Evolutionary conservation across 1,139 yeast genomes (phyloP), one percentile per base, ranked within the genome.

Genomic region (Taphrina pruni): DNA sequence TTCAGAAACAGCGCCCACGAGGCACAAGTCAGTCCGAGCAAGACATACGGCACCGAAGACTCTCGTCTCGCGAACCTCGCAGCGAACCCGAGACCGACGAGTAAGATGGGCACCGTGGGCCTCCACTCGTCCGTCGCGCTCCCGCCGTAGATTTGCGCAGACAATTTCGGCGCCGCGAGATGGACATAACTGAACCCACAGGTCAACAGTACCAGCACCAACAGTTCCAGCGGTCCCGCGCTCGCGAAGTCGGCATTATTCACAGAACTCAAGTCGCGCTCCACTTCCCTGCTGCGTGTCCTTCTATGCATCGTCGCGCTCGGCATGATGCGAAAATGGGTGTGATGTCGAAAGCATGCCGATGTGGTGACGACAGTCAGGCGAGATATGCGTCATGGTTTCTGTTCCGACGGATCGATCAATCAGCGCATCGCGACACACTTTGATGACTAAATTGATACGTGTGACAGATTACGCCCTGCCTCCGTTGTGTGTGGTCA

Each of bases 71-170:
- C 39, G 14, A 43, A 54, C 43, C 12, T 14, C 9, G 45, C 35
- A 20, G 54, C 51, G 21, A 32, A 43, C 7, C 14, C 20, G 12
- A 39, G 36, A n/a, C 60, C 60, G 17, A 26, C 14, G 6, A 46
- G 20, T 20, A 58, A 41, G n/a, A 58, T 58, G 9, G 41, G 62
- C 6, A 32, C 9, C 6, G 43, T 58, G 12, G 62, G 62, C n/a
- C 62, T 43, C 21, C 14, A 58, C 17, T n/a, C 41, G 14, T 21
- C 41, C 5, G 54, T 39, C 21, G 41, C 43, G 6, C 9, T 32
- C 17, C 5, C 35, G 21, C 62, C 62, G 46, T 58, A 58, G 21
- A 58, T 32, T 43, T 58, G 62, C 7, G 62, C 26, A n/a, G 46
- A 39, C 17, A 58, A 21, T 45, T 39, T 58, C 17, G 54, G 54